These are phyloP conservation scores for Wallemia ichthyophaga DNA, from an alignment of 1,284 basidiomycete genomes.

Conservation along the genomic window DNA sequence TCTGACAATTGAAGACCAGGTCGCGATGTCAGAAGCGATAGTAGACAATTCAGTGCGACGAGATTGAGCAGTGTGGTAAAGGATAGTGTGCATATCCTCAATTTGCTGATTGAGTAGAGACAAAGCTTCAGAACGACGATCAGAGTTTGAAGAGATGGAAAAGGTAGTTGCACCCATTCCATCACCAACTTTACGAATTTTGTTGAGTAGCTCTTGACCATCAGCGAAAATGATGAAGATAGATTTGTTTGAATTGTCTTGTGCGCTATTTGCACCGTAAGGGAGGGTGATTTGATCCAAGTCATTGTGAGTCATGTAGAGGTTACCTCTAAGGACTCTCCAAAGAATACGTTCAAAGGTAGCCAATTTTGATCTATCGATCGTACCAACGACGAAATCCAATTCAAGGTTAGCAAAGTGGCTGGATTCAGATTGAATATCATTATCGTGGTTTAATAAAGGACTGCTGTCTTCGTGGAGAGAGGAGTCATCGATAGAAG, in stretches of 20 bases:
- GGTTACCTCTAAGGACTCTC: conserved; percentile 87
- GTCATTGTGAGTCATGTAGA: conserved; percentile 90
- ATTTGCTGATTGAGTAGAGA: conserved; percentile 64
- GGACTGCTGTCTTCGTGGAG: conserved; percentile 30
- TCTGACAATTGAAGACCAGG: conserved; percentile 77
- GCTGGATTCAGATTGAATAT: conserved; percentile 27
- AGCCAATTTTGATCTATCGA: conserved; percentile 66
- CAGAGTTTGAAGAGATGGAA: conserved; percentile 76
- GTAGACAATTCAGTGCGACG: conserved; percentile 57
- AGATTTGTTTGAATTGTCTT: conserved; percentile 63
- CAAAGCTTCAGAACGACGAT: conserved; percentile 67
- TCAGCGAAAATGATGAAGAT: conserved; percentile 99
- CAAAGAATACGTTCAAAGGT: conserved; percentile 94
- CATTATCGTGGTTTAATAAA: conserved; percentile 65
- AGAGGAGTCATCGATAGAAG: conserved; percentile 51
- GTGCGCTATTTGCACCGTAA: conserved; percentile 11
- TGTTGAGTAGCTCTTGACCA: conserved; percentile 65
- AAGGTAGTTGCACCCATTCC: conserved; percentile 93
- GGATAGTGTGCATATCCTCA: conserved; percentile 68
- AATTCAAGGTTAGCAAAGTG: conserved; percentile 36
- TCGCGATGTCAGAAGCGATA: conserved; percentile 55
- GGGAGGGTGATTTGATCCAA: neutral
- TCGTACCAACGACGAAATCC: conserved; percentile 78
- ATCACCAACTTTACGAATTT: conserved; percentile 95
- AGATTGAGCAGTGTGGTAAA: conserved; percentile 66